Evolutionary conservation across 1,139 yeast genomes (phyloP).

Genomic region (Taphrina confusa): DNA sequence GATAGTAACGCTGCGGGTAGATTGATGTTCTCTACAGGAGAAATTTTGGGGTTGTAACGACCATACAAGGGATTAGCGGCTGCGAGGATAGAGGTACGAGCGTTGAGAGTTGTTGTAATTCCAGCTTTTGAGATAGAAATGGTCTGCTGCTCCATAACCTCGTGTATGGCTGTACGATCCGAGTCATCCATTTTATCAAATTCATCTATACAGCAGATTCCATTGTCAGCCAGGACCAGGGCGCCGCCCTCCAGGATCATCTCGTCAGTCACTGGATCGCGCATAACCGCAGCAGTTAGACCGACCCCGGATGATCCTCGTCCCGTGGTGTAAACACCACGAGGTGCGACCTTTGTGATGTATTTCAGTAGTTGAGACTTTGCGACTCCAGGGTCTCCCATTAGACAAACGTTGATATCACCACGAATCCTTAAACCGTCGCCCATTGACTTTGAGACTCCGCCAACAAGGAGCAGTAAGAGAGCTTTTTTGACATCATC

Average conservation of each 20-base stretch:
- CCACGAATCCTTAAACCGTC: conserved; percentile 98
- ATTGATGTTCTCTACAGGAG: conserved; percentile 94
- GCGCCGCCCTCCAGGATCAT: conserved; percentile 99
- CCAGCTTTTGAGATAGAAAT: conserved; percentile 98
- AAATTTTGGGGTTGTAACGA: conserved; percentile 82
- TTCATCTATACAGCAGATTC: conserved; percentile 98
- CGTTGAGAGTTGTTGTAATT: conserved; percentile 92
- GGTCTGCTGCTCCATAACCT: conserved; percentile 99
- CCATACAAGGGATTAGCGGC: conserved; percentile 98
- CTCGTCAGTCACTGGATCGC: conserved; percentile 97
- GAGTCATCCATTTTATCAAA: conserved; percentile 98
- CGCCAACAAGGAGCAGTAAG: conserved; percentile 81
- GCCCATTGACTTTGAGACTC: conserved; percentile 90
- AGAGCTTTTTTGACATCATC: conserved; percentile 90
- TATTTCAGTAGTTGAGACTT: conserved; percentile 93
- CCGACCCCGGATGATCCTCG: conserved; percentile 99
- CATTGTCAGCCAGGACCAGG: conserved; percentile 92
- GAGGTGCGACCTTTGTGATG: conserved; percentile 88
- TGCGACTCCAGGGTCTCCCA: conserved; percentile 99
- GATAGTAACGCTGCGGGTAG: conserved; percentile 95
- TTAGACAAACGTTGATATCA: conserved; percentile 89
- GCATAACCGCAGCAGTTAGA: conserved; percentile 97
- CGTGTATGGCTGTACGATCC: conserved; percentile 97
- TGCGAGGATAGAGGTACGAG: conserved; percentile 91
- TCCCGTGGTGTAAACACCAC: conserved; percentile 98